Evolutionary conservation across 75 land plant species (phyloP).

Genomic region (Cunninghamia lanceolata): DNA sequence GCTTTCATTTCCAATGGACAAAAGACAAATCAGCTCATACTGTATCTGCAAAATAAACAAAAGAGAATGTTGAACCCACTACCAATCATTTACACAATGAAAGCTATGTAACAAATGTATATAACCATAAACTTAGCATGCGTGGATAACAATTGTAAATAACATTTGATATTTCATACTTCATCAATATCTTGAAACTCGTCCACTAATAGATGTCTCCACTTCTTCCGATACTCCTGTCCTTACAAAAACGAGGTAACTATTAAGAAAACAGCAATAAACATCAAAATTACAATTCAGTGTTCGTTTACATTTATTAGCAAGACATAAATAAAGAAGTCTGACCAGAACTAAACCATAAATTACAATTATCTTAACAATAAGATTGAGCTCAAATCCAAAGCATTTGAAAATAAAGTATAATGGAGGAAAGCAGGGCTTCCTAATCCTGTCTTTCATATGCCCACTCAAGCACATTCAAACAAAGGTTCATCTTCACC

Average conservation of each 20-base stretch:
- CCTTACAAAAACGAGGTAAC: background rate
- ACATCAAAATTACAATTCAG: background rate
- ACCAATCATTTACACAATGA: background rate
- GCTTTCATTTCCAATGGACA: slow-evolving; percentile 13
- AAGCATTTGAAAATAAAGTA: background rate
- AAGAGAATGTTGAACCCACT: background rate
- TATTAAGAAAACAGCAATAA: background rate
- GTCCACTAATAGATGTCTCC: slow-evolving; percentile 24
- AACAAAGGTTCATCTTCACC: no score
- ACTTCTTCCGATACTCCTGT: slow-evolving; percentile 14
- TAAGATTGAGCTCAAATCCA: background rate
- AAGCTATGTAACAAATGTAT: background rate
- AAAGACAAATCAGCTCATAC: slow-evolving; percentile 21
- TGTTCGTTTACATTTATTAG: background rate
- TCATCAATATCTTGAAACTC: slow-evolving; percentile 31
- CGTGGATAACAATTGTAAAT: background rate
- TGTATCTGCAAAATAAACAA: slow-evolving; percentile 14
- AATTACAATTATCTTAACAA: background rate
- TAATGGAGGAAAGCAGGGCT: background rate
- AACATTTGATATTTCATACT: slow-evolving; percentile 10
- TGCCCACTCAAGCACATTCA: no score
- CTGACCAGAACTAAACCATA: background rate
- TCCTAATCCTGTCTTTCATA: no score
- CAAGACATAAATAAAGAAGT: background rate
- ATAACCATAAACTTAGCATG: background rate